Conservation (phyloP, 495 filamentous ascomycete species). For the Parachaetomium inaequale region DNA sequence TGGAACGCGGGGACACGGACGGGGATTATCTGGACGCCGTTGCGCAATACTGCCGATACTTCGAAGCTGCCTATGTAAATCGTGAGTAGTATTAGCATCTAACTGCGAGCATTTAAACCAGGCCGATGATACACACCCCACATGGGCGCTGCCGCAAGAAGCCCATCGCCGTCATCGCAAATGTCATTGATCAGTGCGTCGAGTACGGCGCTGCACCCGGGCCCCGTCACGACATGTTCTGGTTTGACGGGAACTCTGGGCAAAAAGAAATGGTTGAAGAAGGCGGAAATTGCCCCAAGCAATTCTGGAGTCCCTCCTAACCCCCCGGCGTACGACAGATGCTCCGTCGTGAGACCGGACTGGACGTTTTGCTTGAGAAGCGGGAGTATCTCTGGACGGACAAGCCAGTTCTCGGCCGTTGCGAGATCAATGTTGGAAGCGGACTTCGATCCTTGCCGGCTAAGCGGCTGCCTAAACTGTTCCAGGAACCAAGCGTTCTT, state of each 20-base stretch:
- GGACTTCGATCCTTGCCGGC: background rate
- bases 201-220: background rate
- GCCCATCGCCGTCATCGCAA: background rate
- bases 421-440: background rate
- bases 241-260: background rate
- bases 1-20: background rate
- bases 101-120: background rate
- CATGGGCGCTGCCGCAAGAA: background rate
- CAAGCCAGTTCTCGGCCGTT: slow-evolving; percentile 1
- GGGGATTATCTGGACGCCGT: background rate
- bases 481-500: background rate
- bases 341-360: background rate
- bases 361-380: background rate
- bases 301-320: background rate
- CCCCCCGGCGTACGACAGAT: background rate
- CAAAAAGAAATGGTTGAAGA: slow-evolving; percentile 1
- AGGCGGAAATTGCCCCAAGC: background rate
- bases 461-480: background rate
- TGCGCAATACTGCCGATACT: background rate
- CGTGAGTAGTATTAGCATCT: background rate
- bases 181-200: background rate
- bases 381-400: background rate
- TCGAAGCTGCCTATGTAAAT: background rate
- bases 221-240: background rate
- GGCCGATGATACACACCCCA: background rate